These are phyloP conservation scores for Septoria linicola DNA, from an alignment of 2,329 filamentous ascomycete species.

Conservation along the genomic window DNA sequence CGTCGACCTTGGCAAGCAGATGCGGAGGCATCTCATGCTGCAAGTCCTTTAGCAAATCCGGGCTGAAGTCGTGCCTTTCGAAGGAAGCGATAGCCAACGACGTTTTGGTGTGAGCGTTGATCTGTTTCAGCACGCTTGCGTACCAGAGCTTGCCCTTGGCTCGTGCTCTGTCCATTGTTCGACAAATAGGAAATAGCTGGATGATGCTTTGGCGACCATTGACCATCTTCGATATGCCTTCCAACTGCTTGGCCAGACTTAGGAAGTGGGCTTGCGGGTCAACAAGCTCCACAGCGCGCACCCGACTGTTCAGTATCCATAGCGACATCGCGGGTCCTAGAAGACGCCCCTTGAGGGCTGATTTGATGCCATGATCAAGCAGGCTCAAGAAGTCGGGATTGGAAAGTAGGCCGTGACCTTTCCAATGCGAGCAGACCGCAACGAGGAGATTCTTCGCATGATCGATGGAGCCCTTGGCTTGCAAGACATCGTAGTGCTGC, in stretches of 20 bases:
- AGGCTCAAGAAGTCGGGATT: neutral
- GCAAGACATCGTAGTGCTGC: no score
- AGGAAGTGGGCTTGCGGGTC: neutral
- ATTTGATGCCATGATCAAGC: neutral
- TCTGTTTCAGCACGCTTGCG: neutral
- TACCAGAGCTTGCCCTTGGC: neutral
- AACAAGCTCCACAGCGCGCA: neutral
- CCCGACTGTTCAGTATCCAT: neutral
- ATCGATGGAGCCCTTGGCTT: no score
- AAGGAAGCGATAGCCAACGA: neutral
- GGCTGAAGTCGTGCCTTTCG: neutral
- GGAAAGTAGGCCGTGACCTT: neutral
- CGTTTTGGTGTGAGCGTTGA: neutral
- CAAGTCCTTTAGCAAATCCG: neutral
- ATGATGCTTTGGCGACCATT: no score
- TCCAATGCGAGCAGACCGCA: neutral
- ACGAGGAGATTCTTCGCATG: neutral
- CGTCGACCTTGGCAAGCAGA: neutral
- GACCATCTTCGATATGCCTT: no score
- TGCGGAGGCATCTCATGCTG: neutral
- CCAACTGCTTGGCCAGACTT: no score
- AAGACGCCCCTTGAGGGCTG: neutral
- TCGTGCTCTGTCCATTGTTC: no score
- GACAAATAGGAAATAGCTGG: no score
- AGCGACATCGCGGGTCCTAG: neutral